Base-by-base conservation (phyloP, 2,329 filamentous ascomycete species). In the Byssoonygena ceratinophila region DNA sequence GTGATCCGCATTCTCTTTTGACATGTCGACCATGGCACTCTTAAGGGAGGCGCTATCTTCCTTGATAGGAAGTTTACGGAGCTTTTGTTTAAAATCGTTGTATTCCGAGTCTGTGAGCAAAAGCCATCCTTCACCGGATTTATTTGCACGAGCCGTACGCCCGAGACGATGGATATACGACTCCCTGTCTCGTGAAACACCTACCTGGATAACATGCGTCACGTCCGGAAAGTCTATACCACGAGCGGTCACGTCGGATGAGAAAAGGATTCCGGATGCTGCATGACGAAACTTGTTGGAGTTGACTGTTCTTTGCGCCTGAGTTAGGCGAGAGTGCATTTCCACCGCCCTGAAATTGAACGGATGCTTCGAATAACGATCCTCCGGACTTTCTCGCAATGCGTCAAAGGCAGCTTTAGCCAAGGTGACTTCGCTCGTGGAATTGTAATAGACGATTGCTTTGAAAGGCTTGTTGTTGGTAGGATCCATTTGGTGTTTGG, bases 361-460 rank as follows among this genome's bases (percentile, higher is more conserved):
- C 18, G 65, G 58, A 47, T 64, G 61, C 11, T 51, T 51, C 34
- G 59, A 61, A 50, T 61, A 64, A 23, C 46, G 54, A 29, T 63
- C 53, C 47, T 65, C 63, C 8, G 68, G 66, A 12, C 67, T 51
- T n/a, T 45, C 63, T 23, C 63, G 63, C 46, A 81, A 70, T 29
- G 73, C 72, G 53, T 72, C 68, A 49, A 89, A 79, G 20, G 84
- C 70, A 14, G 77, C 72, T 18, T 76, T 71, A 20, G 81, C 80
- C 45, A 89, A 73, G 53, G 82, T 75, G 41, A 89, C 86, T 57
- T 85, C 77, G 22, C 80, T 78, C 0, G 85, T 94, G 20, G 85
- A 87, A 61, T 86, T 86, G 66, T 91, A 84, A 72, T 95, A 98
- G 39, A 95, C 74, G 55, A 98, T 94, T n/a, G 88, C 87, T 76